Base-by-base conservation (phyloP, 768 basidiomycete species). In the Hygrophorus pudorinus region DNA sequence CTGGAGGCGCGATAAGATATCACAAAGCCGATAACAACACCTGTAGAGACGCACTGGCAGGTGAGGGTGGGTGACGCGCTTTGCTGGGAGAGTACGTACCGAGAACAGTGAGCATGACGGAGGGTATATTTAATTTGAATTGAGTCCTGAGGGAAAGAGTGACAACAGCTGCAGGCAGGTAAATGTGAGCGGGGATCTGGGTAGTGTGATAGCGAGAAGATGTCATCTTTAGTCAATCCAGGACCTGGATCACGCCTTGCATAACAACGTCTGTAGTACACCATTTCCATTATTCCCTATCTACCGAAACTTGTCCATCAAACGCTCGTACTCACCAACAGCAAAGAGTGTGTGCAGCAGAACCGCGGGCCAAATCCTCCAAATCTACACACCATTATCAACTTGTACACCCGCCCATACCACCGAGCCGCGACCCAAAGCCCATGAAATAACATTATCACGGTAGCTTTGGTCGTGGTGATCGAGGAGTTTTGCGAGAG, bases 351-450 rank as follows among this genome's bases (percentile, higher is more conserved):
- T 79, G 55, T 81, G 75, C 18, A 81, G 54, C n/a, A 78, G 49
- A 1, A 80, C 78, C 0, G 78, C 78, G 1, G 78, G 78, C 79
- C 79, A 82, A 51, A 80, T 79, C 42, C 71, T 67, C 72, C 75
- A 79, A 10, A 80, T 67, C 69, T 72, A 49, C 18, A 20, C 4
- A 14, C 17, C 11, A 28, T n/a, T n/a, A n/a, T n/a, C n/a, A 24
- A 13, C 29, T 44, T 1, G 30, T 13, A 7, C 12, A 4, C 28
- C 37, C 12, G 35, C 21, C 37, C 63, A 18, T 48, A 70, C 69
- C 49, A 71, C 70, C 6, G 68, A 66, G 20, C 64, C 68, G 12
- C 68, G 59, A 4, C 69, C 67, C 46, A 71, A 65, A 0, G 68
- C 69, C 65, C 68, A 70, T 3, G 56, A 49, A 12, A 60, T 48